Conservation (phyloP, 208 protist genomes). For the Hexamita inflata region DNA sequence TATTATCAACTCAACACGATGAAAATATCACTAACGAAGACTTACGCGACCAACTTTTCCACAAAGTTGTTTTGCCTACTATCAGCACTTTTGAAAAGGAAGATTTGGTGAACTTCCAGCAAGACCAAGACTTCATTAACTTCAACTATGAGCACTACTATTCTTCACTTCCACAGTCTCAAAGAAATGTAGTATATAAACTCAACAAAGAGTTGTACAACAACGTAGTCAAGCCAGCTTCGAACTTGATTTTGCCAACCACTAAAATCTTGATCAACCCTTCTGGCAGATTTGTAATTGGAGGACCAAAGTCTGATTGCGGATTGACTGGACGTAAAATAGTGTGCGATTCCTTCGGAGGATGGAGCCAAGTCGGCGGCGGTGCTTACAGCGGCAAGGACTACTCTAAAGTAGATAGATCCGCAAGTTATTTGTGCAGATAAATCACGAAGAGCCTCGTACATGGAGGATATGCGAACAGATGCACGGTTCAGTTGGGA, state of each 20-base stretch:
- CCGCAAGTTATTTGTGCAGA: conserved; percentile 87
- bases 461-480: conserved; percentile 65
- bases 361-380: conserved; percentile 95
- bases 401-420: conserved; percentile 96
- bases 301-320: conserved; percentile 92
- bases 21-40: conserved; percentile 74
- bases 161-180: neutral
- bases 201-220: neutral
- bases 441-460: conserved; percentile 98
- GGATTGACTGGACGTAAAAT: conserved; percentile 99
- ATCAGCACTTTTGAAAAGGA: neutral
- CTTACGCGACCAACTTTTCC: conserved; percentile 51
- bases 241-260: too few relatives aligned
- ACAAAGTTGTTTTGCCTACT: conserved; percentile 33
- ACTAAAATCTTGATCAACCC: conserved; percentile 94
- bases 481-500: conserved; percentile 87
- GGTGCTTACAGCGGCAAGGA: conserved; percentile 99
- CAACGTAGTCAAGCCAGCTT: neutral
- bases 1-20: conserved; percentile 95
- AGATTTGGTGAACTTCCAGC: neutral
- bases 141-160: neutral
- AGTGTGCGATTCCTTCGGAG: conserved; percentile 98
- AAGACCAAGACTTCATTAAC: neutral
- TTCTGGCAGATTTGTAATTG: conserved; percentile 94
- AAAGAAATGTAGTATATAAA: neutral